Evolutionary conservation across 805 yeast species (phyloP), one percentile per base, ranked within the genome.

Genomic region (Cyberlindnera veronae): DNA sequence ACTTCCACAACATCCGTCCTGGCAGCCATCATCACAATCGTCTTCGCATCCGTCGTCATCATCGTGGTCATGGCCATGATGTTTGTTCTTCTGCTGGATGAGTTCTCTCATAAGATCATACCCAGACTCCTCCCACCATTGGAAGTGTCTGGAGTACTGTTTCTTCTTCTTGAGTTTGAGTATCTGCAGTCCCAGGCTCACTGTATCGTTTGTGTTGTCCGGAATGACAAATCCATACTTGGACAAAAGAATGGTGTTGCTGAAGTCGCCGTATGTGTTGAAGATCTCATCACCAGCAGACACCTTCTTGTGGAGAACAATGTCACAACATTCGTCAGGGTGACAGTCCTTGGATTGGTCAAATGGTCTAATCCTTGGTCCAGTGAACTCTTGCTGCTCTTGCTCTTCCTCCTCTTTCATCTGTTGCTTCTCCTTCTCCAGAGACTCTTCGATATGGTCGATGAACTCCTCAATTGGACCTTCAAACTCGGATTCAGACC

Each of bases 221-320:
- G 68, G 63, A 27, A 74, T 66, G 9, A 81, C 74, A 57, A 90
- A 89, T 1, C 96, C 96, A 57, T 89, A 90, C 41, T 85, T 72
- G 12, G 89, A 77, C 12, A 89, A 59, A 29, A 90, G 63, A 27
- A 76, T 71, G 0, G 84, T 68, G 50, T 85, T 87, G 13, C 81
- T 63, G 29, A 82, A 67, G 20, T 79, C 82, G 0, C 96, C 97
- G 53, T 89, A 90, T 0, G 93, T 79, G 62, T 87, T 89, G 67
- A 80, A 85, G 12, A 91, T 54, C 54, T 91, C 96, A 11, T 67
- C 58, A 7, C 77, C 76, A 24, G 62, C 55, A 1, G 52, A 36
- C 1, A 85, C 75, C 2, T 61, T 55, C 12, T 56, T 58, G 15
- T 68, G 65, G 3, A 81, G 53, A 0, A 76, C 68, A 12, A 89